phyloP scores from a whole-genome alignment of 495 filamentous ascomycete species.

The Delitschia confertaspora region DNA sequence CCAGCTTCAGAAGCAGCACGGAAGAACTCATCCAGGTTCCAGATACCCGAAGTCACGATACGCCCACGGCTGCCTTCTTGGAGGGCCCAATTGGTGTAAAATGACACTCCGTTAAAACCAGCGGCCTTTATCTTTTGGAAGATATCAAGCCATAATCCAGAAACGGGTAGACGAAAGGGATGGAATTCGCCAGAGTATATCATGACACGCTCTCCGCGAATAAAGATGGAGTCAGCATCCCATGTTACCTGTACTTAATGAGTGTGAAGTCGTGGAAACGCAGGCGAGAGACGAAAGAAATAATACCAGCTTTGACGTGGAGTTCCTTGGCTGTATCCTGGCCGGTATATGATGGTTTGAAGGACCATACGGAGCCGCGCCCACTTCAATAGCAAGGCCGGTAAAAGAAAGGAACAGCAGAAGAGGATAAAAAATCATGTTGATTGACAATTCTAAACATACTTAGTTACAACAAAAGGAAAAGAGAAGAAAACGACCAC shows the following conservation, averaged over 20 bases:
- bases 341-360: constrained; percentile 34
- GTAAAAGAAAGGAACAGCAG: constrained; percentile 13
- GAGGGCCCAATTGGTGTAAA: constrained; percentile 75
- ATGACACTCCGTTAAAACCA: constrained; percentile 65
- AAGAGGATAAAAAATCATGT: background rate
- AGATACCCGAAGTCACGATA: constrained; percentile 60
- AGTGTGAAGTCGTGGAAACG: too few species aligned
- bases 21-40: constrained; percentile 62
- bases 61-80: constrained; percentile 62
- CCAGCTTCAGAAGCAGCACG: constrained; percentile 58
- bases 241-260: too few species aligned
- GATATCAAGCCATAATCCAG: constrained; percentile 61
- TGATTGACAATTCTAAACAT: too few species aligned
- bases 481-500: background rate
- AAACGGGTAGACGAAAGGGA: constrained; percentile 65
- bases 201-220: constrained; percentile 61
- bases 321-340: background rate
- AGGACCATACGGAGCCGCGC: constrained; percentile 21
- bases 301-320: constrained; percentile 1
- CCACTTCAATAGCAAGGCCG: constrained; percentile 10
- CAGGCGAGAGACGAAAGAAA: background rate
- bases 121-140: constrained; percentile 73
- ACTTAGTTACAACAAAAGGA: too few species aligned
- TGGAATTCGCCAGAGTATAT: constrained; percentile 69
- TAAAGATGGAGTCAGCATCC: constrained; percentile 65